phyloP scores from a whole-genome alignment of 108 stramenopile genomes.

The Parietichytrium sp. region DNA sequence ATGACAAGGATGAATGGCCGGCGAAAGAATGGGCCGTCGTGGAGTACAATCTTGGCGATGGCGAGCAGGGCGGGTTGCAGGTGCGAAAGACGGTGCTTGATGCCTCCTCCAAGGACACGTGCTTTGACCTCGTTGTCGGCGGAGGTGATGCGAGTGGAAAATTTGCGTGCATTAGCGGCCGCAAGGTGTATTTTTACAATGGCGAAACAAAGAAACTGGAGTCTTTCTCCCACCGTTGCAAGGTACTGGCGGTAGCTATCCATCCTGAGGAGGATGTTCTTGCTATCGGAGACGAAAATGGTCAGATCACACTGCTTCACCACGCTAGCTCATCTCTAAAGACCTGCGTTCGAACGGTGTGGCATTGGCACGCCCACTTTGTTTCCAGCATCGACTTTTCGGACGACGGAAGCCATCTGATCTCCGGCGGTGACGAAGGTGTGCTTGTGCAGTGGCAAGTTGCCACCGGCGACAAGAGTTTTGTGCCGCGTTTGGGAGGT shows the following conservation, averaged over 20 bases:
- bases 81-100: too few relatives aligned
- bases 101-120: too few relatives aligned
- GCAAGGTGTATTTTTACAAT: background rate
- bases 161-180: background rate
- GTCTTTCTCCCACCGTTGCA: background rate
- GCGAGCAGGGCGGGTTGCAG: background rate
- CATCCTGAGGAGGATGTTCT: slow-evolving; percentile 20
- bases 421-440: background rate
- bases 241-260: background rate
- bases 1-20: background rate
- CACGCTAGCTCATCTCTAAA: background rate
- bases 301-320: background rate
- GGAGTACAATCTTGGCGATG: background rate
- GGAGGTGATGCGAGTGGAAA: background rate
- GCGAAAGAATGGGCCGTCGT: background rate
- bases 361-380: background rate
- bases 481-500: background rate
- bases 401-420: background rate
- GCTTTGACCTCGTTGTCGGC: background rate
- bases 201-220: background rate
- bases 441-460: slow-evolving; percentile 19
- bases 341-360: background rate
- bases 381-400: background rate
- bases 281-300: background rate
- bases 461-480: background rate